A percentile compares a stretch with the other conserved stretches of the same genome.
These are phyloP conservation scores for Russula vinacea DNA, from an alignment of 768 basidiomycete species.

Conservation along the genomic window DNA sequence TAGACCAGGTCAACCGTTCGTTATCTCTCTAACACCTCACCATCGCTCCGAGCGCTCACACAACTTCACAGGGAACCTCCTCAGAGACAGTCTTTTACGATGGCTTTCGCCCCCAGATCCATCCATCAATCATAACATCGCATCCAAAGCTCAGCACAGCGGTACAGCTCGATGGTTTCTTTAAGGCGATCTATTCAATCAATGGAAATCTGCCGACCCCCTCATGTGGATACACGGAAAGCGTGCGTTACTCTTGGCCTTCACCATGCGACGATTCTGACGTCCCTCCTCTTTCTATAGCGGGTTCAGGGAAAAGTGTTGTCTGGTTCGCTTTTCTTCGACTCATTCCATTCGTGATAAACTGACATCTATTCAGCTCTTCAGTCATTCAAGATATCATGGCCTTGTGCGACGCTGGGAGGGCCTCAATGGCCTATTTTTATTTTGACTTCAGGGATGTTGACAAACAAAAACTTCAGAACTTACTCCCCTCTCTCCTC, in stretches of 20 bases:
- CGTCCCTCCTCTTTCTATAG: background rate
- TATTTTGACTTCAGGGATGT: no score
- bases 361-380: no score
- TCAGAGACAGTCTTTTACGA: background rate
- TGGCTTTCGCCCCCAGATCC: slow-evolving; percentile 9
- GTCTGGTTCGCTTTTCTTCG: background rate
- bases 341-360: no score
- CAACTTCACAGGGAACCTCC: background rate
- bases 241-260: background rate
- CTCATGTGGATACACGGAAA: slow-evolving; percentile 7
- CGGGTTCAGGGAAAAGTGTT: slow-evolving; percentile 14
- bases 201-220: background rate
- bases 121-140: background rate
- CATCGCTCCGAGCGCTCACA: background rate
- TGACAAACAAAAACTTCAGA: no score
- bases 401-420: no score
- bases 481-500: no score
- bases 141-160: background rate
- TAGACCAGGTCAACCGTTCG: background rate
- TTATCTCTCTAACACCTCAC: background rate
- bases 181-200: background rate
- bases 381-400: no score
- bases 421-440: no score
- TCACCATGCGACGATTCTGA: background rate
- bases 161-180: background rate